A percentile compares a stretch with the other conserved stretches of the same genome.
phyloP scores from a whole-genome alignment of 371 early-diverging fungal genomes.

The Actinomucor elegans region DNA sequence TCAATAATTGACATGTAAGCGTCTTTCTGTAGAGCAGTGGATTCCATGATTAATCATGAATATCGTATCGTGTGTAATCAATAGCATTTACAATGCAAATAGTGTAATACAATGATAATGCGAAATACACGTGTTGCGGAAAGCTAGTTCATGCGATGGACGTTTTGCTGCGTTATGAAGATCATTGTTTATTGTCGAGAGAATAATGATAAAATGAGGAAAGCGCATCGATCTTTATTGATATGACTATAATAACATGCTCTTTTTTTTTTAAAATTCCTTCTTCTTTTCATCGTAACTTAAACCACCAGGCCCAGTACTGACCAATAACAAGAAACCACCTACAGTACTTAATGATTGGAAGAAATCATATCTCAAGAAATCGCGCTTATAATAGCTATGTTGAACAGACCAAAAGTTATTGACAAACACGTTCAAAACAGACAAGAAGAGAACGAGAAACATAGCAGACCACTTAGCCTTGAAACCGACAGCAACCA shows the following conservation, averaged over 20 bases:
- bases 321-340: slow-evolving; percentile 89
- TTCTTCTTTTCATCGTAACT: slow-evolving; percentile 98
- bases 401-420: slow-evolving; percentile 95
- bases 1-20: no score
- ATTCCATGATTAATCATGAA: no score
- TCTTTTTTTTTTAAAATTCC: slow-evolving; percentile 73
- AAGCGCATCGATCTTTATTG: no score
- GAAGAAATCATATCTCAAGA: slow-evolving; percentile 97
- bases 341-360: slow-evolving; percentile 95
- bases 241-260: not conserved
- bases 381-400: slow-evolving; percentile 80
- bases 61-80: no score
- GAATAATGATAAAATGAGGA: no score
- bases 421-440: slow-evolving; percentile 90
- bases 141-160: no score
- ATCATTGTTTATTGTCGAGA: no score
- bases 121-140: no score
- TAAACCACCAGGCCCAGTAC: slow-evolving; percentile 89
- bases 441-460: slow-evolving; percentile 82
- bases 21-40: no score
- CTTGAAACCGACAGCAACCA: slow-evolving; percentile 97
- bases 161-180: no score
- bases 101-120: no score
- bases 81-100: no score
- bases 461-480: slow-evolving; percentile 94